Evolutionary conservation across 1,284 basidiomycete genomes (phyloP), one percentile per base, ranked within the genome.

Genomic region (Marasmius tenuissimus): DNA sequence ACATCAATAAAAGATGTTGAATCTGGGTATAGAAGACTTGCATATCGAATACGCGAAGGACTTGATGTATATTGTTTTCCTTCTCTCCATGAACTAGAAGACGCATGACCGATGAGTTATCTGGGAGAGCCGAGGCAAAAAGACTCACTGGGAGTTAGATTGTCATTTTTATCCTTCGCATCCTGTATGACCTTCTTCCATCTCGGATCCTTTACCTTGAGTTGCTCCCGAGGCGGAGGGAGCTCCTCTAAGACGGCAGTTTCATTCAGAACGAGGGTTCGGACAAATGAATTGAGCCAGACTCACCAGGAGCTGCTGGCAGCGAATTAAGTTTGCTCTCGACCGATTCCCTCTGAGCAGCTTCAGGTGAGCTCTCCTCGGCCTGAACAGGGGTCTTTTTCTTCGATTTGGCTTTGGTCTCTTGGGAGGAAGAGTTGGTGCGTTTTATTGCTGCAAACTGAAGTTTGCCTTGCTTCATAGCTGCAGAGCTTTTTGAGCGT

Each of bases 31-130:
- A 47, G 48, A 59, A 56, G 38, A 61, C 58, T 51, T 59, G 39
- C 35, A 54, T 58, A 73, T 96, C 93, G 68, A 95, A 96, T 2
- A 89, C 84, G 1, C 92, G 85, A 12, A 95, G 84, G 56, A 94
- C 91, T 48, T 89, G 81, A 63, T 90, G 81, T 8, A 91, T 78
- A 67, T 79, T 85, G 45, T 80, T 88, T 73, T 92, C 81, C 0
- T 77, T 78, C 66, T 86, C 76, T 1, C 76, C 78, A 71, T 92
- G 89, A 27, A 90, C 90, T 91, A 61, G 6, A 45, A 37, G 16
- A 37, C 27, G 35, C 35, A 45, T 56, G 40, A 51, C 35, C 27
- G 48, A 47, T 47, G 11, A 40, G 49, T 52, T 9, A 50, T 22
- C 18, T n/a, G 34, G 9, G 34, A 18, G 55, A 2, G 27, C 27